Evolutionary conservation across 2,329 filamentous ascomycete genomes (phyloP).

Genomic region (Phyllosticta citribraziliensis): DNA sequence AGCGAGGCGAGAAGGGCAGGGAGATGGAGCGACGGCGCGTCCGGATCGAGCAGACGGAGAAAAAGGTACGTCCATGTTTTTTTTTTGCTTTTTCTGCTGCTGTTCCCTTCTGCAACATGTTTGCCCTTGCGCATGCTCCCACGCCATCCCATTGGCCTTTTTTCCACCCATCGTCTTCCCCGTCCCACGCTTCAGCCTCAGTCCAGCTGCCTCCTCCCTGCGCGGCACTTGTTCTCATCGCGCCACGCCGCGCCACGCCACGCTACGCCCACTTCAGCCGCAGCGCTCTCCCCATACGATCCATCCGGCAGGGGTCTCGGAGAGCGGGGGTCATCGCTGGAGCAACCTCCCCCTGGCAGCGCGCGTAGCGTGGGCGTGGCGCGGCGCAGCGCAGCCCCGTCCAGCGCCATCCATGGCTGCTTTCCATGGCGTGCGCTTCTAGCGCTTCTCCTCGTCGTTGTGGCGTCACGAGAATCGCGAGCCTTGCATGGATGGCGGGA

Average conservation of each 20-base stretch:
- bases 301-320: neutral
- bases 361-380: neutral
- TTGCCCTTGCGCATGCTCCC: no score
- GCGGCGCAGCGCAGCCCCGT: no score
- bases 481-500: neutral
- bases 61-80: conserved; percentile 59
- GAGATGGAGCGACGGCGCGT: conserved; percentile 88
- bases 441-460: neutral
- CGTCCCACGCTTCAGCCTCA: neutral
- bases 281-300: neutral
- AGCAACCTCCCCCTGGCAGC: neutral
- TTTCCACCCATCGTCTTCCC: neutral
- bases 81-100: neutral
- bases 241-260: neutral
- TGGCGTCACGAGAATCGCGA: neutral
- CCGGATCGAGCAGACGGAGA: conserved; percentile 96
- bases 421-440: no score
- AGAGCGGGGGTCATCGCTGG: neutral
- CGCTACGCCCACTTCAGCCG: neutral
- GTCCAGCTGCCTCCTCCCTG: neutral
- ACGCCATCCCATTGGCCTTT: neutral
- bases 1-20: conserved; percentile 74
- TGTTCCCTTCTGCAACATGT: no score
- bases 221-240: neutral
- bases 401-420: neutral